Conservation (phyloP, 169 alveolate species). For the Cryptosporidium andersoni region DNA sequence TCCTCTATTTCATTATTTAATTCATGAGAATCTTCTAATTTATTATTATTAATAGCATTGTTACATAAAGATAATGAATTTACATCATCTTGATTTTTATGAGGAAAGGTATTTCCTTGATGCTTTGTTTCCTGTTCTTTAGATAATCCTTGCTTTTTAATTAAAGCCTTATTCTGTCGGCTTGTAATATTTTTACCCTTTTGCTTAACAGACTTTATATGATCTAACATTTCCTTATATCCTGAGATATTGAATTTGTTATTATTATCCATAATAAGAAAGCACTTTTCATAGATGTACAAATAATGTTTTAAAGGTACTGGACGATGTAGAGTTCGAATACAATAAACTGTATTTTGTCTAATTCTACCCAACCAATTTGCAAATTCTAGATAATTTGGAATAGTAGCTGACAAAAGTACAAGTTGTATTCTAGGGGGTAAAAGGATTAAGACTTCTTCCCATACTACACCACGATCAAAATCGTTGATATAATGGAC, state of each 20-base stretch:
- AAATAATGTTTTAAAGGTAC: slow-evolving; percentile 95
- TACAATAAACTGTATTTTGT: slow-evolving; percentile 91
- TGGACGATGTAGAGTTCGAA: slow-evolving; percentile 93
- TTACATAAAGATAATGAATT: not conserved
- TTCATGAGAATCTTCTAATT: not conserved
- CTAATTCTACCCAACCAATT: slow-evolving; percentile 96
- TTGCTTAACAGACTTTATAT: slow-evolving; percentile 6
- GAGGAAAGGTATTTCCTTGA: not conserved
- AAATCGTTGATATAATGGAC: slow-evolving; percentile 97
- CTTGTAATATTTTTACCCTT: slow-evolving; percentile 25
- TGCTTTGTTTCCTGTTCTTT: not conserved
- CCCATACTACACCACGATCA: slow-evolving; percentile 99
- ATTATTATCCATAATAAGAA: slow-evolving; percentile 74
- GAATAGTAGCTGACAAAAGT: slow-evolving; percentile 97
- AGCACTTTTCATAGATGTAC: slow-evolving; percentile 82
- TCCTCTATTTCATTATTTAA: not conserved
- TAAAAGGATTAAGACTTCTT: slow-evolving; percentile 95
- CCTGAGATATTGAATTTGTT: slow-evolving; percentile 69
- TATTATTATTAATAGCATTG: not conserved
- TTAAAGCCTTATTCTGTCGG: slow-evolving; percentile 8
- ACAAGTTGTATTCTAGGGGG: slow-evolving; percentile 92
- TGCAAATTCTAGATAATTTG: slow-evolving; percentile 97
- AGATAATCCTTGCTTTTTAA: not conserved
- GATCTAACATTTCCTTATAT: slow-evolving; percentile 69
- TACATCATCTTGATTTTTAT: not conserved